Conservation (phyloP, 176 grass and related monocot genomes). For the Tillandsia fasciculata region DNA sequence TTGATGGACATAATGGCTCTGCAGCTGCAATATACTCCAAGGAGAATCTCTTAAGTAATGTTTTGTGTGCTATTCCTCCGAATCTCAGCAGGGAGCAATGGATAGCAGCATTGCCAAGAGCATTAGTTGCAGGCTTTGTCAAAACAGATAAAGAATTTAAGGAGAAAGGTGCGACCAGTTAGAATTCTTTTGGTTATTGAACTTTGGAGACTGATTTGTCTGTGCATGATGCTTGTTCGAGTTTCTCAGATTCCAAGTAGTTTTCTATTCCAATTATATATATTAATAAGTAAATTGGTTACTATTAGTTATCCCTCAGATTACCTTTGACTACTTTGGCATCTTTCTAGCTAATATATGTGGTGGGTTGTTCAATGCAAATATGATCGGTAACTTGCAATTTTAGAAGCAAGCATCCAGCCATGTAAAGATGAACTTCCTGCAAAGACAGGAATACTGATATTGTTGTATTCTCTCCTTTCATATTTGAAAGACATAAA, state of each 20-base stretch:
- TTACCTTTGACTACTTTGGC: too few species aligned
- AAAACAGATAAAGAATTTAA: slow-evolving; percentile 95
- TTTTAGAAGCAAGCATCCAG: too few species aligned
- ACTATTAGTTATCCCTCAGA: too few species aligned
- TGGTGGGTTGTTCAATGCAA: too few species aligned
- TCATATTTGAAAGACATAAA: too few species aligned
- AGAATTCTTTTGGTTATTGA: not conserved
- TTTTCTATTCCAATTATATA: not conserved
- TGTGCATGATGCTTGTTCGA: not conserved
- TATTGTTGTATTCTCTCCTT: too few species aligned
- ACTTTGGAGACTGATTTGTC: not conserved
- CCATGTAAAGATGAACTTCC: too few species aligned
- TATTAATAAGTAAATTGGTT: too few species aligned
- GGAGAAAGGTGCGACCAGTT: slow-evolving; percentile 39
- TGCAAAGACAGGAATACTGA: too few species aligned
- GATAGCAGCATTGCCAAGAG: slow-evolving; percentile 75
- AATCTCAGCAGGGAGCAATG: slow-evolving; percentile 85
- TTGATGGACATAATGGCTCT: slow-evolving; percentile 92
- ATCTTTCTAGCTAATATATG: too few species aligned
- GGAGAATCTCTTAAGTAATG: slow-evolving; percentile 65
- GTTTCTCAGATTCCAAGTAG: not conserved
- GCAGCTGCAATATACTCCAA: slow-evolving; percentile 81
- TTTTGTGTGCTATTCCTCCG: slow-evolving; percentile 66
- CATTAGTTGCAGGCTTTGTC: slow-evolving; percentile 90
- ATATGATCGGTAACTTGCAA: too few species aligned